Evolutionary conservation across 176 grass and related monocot species (phyloP).

Genomic region (Ananas comosus): DNA sequence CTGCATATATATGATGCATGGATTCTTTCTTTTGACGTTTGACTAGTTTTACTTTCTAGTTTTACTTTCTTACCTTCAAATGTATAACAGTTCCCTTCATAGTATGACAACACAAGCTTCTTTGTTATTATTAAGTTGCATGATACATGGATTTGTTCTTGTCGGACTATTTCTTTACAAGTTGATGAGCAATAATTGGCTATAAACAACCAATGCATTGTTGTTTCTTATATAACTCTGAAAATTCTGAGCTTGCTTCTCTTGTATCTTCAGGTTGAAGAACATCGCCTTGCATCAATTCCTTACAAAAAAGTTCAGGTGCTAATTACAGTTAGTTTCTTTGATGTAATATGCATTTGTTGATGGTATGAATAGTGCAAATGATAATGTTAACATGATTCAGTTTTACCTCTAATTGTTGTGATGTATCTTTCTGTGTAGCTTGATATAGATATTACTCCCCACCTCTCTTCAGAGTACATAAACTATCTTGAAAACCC

Average conservation of each 20-base stretch:
- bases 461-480: constrained; percentile 83
- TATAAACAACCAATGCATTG: not conserved
- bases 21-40: too few species aligned
- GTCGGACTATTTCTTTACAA: too few species aligned
- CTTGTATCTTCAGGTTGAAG: constrained; percentile 54
- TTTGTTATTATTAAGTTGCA: too few species aligned
- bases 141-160: too few species aligned
- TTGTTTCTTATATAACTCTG: not conserved
- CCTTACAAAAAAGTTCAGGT: constrained; percentile 85
- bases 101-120: too few species aligned
- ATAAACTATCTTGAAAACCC: constrained; percentile 95
- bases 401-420: not conserved
- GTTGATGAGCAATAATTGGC: too few species aligned
- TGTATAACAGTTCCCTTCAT: too few species aligned
- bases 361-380: not conserved
- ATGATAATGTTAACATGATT: not conserved
- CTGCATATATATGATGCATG: too few species aligned
- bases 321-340: constrained; percentile 4
- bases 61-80: too few species aligned
- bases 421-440: constrained; percentile 15
- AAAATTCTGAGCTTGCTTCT: constrained; percentile 26
- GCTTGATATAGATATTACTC: constrained; percentile 79
- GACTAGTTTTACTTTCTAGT: too few species aligned
- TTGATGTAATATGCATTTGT: constrained; percentile 14
- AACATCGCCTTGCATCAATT: constrained; percentile 67